Evolutionary conservation across 2,329 filamentous ascomycete species (phyloP), one percentile per base, ranked within the genome.

Genomic region (Diplodia sapinea): DNA sequence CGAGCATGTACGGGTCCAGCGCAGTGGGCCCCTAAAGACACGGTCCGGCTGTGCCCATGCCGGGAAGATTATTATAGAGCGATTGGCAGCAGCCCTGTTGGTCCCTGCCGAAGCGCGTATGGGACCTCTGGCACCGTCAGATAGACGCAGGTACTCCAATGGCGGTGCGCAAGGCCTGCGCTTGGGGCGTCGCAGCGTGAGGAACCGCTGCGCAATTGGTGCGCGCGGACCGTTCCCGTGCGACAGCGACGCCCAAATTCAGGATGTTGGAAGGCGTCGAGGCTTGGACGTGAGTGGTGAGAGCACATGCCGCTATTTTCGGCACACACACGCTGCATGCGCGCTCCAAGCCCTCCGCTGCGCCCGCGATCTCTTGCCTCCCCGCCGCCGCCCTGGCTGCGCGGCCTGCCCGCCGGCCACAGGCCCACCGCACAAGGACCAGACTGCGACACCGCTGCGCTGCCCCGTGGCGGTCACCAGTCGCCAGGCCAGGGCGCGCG

Each of bases 201-300:
- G 54, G 52, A 50, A 38, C 33, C 13, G 54, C n/a, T 13, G 49
- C 31, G 5, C 50, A 29, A 56, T 52, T 49, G 57, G 50, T 51
- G 65, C 66, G 66, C 50, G 59, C 66, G 66, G 66, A 64, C 57
- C 66, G 66, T 68, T 64, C 66, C 66, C 66, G 66, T 68, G 66
- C 66, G 49, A 68, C 66, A 20, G 57, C 29, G 50, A 43, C 52
- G 52, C 59, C 59, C 43, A 52, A 64, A 52, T 47, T 64, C 13
- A 47, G 51, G 26, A 31, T 63, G 59, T 63, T 63, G 49, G 40
- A 51, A 62, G 56, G 56, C 56, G 65, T 67, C 49, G 65, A 64
- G 66, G 66, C 66, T 56, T 68, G 36, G 66, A 47, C 57, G 65
- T 51, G 59, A 63, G 59, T 63, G 59, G 59, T 63, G 59, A 63